Evolutionary conservation across 805 yeast species (phyloP).

Genomic region (Pichia cephalocereana): DNA sequence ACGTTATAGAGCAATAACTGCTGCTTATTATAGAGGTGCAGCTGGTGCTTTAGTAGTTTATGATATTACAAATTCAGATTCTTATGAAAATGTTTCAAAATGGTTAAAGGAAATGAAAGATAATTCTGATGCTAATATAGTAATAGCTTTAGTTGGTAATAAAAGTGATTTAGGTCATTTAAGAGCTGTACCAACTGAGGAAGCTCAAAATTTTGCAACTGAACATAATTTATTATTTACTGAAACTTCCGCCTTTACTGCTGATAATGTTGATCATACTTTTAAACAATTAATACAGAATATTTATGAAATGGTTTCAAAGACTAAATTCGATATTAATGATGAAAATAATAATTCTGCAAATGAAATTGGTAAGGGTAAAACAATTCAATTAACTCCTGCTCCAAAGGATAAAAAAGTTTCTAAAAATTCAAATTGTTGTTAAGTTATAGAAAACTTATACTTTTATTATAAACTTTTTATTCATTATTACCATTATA

Average conservation of each 20-base stretch:
- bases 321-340: conserved; percentile 84
- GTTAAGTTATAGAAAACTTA: conserved; percentile 31
- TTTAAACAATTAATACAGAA: conserved; percentile 89
- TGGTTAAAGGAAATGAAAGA: conserved; percentile 89
- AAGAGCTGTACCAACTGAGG: conserved; percentile 96
- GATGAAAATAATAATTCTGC: conserved; percentile 38
- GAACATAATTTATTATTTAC: conserved; percentile 90
- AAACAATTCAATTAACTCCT: conserved; percentile 87
- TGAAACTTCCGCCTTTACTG: conserved; percentile 90
- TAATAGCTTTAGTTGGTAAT: conserved; percentile 88
- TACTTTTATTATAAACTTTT: neutral
- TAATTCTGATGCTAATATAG: conserved; percentile 91
- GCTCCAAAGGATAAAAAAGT: conserved; percentile 73
- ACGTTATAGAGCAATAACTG: conserved; percentile 94
- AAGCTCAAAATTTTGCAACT: conserved; percentile 88
- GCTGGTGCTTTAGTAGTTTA: conserved; percentile 95
- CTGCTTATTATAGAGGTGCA: conserved; percentile 96
- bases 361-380: conserved; percentile 56
- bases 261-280: conserved; percentile 90
- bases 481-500: neutral
- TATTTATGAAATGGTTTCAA: conserved; percentile 88
- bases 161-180: conserved; percentile 85
- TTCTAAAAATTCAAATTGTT: conserved; percentile 56
- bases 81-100: conserved; percentile 76
- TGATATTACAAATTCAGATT: conserved; percentile 85